Conservation (phyloP, 768 basidiomycete species). For the Rhodosporidiobolus sp. region DNA sequence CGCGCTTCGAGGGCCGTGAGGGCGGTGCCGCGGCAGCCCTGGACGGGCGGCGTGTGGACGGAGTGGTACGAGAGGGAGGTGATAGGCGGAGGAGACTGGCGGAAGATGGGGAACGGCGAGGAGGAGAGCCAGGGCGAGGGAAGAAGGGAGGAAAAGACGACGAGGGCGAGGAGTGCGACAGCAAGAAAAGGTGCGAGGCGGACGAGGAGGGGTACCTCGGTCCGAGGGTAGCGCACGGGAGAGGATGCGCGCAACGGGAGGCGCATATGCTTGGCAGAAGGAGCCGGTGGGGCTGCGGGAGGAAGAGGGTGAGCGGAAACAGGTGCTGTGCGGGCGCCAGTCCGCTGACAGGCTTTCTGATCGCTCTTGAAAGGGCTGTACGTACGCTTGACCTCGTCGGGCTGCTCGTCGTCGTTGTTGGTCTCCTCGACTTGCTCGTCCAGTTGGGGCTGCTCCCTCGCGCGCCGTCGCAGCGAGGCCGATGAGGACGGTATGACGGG, state of each 20-base stretch:
- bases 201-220: not conserved
- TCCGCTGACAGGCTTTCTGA: too few species aligned
- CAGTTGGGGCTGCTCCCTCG: too few species aligned
- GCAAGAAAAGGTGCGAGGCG: constrained; percentile 1
- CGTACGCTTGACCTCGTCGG: too few species aligned
- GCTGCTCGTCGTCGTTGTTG: too few species aligned
- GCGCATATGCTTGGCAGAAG: not conserved
- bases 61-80: not conserved
- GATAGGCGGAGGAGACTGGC: not conserved
- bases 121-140: constrained; percentile 11
- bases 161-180: not conserved
- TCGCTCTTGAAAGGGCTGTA: too few species aligned
- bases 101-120: not conserved
- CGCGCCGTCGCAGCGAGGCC: too few species aligned
- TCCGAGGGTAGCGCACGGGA: not conserved
- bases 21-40: constrained; percentile 24
- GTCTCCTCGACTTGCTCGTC: too few species aligned
- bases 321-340: too few species aligned
- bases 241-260: not conserved
- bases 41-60: constrained; percentile 8
- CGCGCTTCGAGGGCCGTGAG: constrained; percentile 15
- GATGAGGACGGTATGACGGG: too few species aligned
- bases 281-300: not conserved
- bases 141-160: not conserved
- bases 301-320: not conserved